These are phyloP conservation scores for Hermanozyma aechmeae DNA, from an alignment of 805 yeast genomes.

Conservation along the genomic window DNA sequence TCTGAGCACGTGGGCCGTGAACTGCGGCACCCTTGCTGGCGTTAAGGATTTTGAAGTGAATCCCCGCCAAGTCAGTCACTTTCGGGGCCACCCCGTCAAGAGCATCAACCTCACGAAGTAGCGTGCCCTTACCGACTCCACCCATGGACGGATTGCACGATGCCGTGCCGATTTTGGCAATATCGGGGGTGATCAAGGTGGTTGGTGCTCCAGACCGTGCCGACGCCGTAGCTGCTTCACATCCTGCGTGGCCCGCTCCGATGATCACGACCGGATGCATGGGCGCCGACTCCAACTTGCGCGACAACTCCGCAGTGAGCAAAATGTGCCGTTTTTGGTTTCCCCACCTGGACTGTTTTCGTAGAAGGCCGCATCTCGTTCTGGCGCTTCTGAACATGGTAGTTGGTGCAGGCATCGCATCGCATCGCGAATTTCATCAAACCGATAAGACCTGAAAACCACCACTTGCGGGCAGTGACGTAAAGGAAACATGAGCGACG, in stretches of 20 bases:
- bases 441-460: no score
- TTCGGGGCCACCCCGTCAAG: constrained; percentile 84
- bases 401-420: no score
- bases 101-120: constrained; percentile 90
- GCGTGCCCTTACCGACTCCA: constrained; percentile 95
- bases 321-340: no score
- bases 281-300: constrained; percentile 17
- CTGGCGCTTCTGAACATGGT: no score
- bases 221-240: constrained; percentile 92
- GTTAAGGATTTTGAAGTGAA: constrained; percentile 81
- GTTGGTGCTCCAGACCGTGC: constrained; percentile 76
- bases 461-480: no score
- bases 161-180: constrained; percentile 78
- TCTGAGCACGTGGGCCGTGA: constrained; percentile 97
- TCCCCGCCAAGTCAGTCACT: constrained; percentile 89
- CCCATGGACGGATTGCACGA: constrained; percentile 98
- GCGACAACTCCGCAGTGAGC: background rate
- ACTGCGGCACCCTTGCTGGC: constrained; percentile 91
- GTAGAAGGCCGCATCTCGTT: no score
- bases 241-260: constrained; percentile 99
- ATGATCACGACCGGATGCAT: constrained; percentile 68
- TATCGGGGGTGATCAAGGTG: constrained; percentile 66
- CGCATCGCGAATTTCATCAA: no score
- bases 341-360: no score
- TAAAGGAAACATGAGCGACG: no score